phyloP scores from a whole-genome alignment of 352 stramenopile genomes.

The Elongisporangium anandrum region DNA sequence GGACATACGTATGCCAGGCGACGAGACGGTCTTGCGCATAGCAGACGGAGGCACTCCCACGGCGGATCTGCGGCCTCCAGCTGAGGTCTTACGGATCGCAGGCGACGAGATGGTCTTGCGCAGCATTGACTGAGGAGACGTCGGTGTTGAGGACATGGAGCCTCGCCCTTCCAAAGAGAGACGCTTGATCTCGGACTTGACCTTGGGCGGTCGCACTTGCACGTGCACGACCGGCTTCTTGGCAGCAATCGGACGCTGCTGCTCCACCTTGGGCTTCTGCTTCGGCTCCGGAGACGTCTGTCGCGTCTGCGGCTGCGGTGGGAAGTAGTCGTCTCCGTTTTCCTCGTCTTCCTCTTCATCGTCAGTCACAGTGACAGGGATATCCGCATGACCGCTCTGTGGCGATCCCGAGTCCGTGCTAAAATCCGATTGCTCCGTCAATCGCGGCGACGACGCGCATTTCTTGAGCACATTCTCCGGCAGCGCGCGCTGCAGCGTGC shows the following conservation, averaged over 20 bases:
- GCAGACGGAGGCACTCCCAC: neutral
- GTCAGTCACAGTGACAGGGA: neutral
- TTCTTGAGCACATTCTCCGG: conserved; percentile 63
- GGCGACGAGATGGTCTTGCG: conserved; percentile 5
- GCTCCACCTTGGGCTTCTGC: conserved; percentile 8
- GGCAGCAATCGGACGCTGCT: conserved; percentile 4
- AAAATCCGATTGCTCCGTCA: neutral
- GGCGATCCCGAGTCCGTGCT: neutral
- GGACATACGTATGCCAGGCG: conserved; percentile 5
- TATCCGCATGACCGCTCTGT: neutral
- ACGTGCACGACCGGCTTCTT: conserved; percentile 19
- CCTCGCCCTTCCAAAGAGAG: conserved; percentile 21
- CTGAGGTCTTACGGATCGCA: conserved; percentile 6
- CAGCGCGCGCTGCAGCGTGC: conserved; percentile 50
- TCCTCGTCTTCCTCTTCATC: conserved; percentile 7
- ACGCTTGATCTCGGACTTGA: conserved; percentile 29
- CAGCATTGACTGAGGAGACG: conserved; percentile 1
- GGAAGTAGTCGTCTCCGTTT: conserved; percentile 20
- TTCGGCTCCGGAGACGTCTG: neutral
- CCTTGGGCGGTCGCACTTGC: conserved; percentile 17
- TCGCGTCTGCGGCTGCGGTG: conserved; percentile 9
- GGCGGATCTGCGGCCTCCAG: neutral
- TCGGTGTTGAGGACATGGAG: conserved; percentile 1
- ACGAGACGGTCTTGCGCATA: conserved; percentile 4
- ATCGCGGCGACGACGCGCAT: conserved; percentile 17